Evolutionary conservation across 2,329 filamentous ascomycete species (phyloP).

Genomic region (Aspergillus sp.): DNA sequence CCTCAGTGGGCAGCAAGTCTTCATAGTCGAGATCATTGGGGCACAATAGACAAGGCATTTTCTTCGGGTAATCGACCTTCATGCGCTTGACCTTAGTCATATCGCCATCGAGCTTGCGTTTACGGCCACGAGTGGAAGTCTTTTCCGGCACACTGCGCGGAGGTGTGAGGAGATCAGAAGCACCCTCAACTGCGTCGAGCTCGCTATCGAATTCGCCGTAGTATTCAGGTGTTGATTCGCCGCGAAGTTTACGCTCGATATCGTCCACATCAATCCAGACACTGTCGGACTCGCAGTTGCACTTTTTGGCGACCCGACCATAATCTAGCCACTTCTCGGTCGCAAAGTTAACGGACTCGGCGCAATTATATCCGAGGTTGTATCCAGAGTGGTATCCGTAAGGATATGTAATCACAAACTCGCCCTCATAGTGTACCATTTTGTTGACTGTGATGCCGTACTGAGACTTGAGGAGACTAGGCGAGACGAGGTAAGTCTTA

Average conservation of each 20-base stretch:
- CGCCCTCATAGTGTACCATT: conserved; percentile 89
- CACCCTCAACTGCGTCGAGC: conserved; percentile 60
- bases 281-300: conserved; percentile 93
- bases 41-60: conserved; percentile 85
- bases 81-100: conserved; percentile 73
- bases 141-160: conserved; percentile 72
- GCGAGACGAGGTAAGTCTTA: conserved; percentile 96
- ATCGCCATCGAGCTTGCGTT: conserved; percentile 64
- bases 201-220: conserved; percentile 60
- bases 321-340: conserved; percentile 93
- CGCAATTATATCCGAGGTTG: conserved; percentile 97
- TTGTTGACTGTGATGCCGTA: conserved; percentile 97
- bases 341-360: conserved; percentile 97
- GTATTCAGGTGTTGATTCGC: conserved; percentile 65
- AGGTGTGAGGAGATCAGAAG: conserved; percentile 73
- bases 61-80: conserved; percentile 67
- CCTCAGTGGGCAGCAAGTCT: conserved; percentile 81
- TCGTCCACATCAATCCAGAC: conserved; percentile 98
- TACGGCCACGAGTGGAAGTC: conserved; percentile 60
- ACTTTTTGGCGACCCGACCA: conserved; percentile 93
- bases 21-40: conserved; percentile 84
- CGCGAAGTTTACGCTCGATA: conserved; percentile 89
- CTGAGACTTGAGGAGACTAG: conserved; percentile 78
- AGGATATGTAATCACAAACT: conserved; percentile 97
- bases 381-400: conserved; percentile 99